Base-by-base conservation (phyloP, 1,284 basidiomycete species). In the Ganoderma lingzhi region DNA sequence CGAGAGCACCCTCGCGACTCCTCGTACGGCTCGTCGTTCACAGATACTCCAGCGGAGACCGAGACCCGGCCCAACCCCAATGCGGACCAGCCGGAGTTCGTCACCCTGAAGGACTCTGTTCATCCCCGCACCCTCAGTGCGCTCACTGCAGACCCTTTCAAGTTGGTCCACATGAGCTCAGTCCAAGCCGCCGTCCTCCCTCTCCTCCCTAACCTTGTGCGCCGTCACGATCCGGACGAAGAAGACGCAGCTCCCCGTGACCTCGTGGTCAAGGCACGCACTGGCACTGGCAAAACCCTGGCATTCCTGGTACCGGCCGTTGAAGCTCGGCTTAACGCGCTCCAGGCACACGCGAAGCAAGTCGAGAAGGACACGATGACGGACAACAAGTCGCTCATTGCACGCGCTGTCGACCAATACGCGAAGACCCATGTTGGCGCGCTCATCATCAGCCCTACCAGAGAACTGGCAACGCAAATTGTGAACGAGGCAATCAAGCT, bases 391-490 rank as follows among this genome's bases (percentile, higher is more conserved):
- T 28, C 72, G 0, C 64, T 85, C 0, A 79, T 80, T 55, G 73
- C 67, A 2, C 76, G 76, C 4, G 84, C 83, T 3, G 75, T 75
- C 44, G 78, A 82, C 17, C 71, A 74, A 2, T 86, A 85, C 74
- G 81, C 85, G 2, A 81, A 82, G 28, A 75, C 80, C 12, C 82
- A 86, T 35, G 90, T 91, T 56, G 96, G 97, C 6, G 85, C 93
- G 0, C 87, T 99, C 23, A 88, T 99, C 78, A 90, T 99, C 78
- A 96, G 92, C 45, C 97, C 98, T 2, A 99, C 97, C 0, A 90
- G 98, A 70, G 97, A 99, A 79, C 85, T 98, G 63, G 97, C 97
- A 0, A 93, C 92, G 1, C 97, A 98, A 81, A 99, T 99, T 73
- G 96, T 96, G 15, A 90, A 88, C 48, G 96, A 98, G 80, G 95